Conservation (phyloP, 2,329 filamentous ascomycete species). For the Cladosporium austrohemisphaericum region DNA sequence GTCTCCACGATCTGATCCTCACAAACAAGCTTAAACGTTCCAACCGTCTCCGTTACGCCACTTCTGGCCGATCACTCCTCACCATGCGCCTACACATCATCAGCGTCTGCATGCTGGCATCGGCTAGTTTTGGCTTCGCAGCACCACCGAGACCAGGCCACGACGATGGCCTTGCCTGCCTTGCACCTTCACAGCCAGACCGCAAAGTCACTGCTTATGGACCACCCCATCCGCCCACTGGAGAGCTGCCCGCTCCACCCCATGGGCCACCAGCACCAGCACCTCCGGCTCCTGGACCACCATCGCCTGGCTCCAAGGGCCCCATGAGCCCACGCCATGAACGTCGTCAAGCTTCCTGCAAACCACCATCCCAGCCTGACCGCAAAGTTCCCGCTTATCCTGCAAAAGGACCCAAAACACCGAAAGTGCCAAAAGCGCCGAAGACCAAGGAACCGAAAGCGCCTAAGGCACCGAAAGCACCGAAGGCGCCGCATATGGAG, state of each 20-base stretch:
- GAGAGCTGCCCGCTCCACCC: too few species aligned
- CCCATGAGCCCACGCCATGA: too few species aligned
- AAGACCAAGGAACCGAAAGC: background rate
- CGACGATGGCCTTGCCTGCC: background rate
- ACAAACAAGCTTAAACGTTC: too few species aligned
- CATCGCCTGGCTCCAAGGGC: too few species aligned
- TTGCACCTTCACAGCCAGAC: background rate
- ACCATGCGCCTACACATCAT: background rate
- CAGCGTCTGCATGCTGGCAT: background rate
- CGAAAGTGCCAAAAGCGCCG: background rate
- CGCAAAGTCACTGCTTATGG: background rate
- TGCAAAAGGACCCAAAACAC: background rate
- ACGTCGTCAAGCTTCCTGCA: too few species aligned
- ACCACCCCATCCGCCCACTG: background rate
- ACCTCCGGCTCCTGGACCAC: too few species aligned
- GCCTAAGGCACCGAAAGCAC: background rate
- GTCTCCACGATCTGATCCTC: too few species aligned
- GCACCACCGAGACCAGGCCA: background rate
- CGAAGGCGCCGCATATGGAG: background rate
- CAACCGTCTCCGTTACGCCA: too few species aligned
- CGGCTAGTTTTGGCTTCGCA: background rate
- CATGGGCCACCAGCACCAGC: too few species aligned
- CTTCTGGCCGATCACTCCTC: too few species aligned
- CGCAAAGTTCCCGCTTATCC: background rate
- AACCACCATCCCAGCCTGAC: background rate